Evolutionary conservation across 2,329 filamentous ascomycete species (phyloP).

Genomic region (Monilinia laxa): DNA sequence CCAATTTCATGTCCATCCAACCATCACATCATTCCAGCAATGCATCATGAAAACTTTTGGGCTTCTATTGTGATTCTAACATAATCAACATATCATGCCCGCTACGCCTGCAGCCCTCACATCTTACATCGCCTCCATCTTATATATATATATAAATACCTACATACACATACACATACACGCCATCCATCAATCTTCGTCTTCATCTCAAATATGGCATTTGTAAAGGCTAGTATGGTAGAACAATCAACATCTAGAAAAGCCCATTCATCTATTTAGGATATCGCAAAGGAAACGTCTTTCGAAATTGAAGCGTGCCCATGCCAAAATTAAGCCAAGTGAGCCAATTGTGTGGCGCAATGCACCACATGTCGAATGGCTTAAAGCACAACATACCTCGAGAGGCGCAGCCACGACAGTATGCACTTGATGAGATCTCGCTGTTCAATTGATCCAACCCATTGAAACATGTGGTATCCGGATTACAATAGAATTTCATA

Average conservation of each 20-base stretch:
- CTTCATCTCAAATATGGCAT: not conserved
- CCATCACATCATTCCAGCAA: too few species aligned
- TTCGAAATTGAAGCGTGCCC: not conserved
- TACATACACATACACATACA: too few species aligned
- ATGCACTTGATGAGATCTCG: slow-evolving; percentile 9
- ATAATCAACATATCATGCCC: not conserved
- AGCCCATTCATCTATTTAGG: not conserved
- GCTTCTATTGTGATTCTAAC: not conserved
- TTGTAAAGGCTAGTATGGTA: not conserved
- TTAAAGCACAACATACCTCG: not conserved
- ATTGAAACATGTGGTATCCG: not conserved
- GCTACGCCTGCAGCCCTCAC: not conserved
- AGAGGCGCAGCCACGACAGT: slow-evolving; percentile 1
- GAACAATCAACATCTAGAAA: not conserved
- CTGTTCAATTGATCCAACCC: slow-evolving; percentile 12
- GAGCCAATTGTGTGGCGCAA: not conserved
- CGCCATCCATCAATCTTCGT: not conserved
- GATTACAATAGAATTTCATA: slow-evolving; percentile 15
- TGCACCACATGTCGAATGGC: not conserved
- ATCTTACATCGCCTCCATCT: not conserved
- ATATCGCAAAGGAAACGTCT: not conserved
- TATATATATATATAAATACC: not conserved
- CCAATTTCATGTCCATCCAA: too few species aligned
- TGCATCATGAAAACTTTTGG: too few species aligned
- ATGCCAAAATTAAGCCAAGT: not conserved